A percentile compares a stretch with the other conserved stretches of the same genome.
Evolutionary conservation across 192 early-diverging fungal genomes (phyloP).

Genomic region (Pilaira anomala): DNA sequence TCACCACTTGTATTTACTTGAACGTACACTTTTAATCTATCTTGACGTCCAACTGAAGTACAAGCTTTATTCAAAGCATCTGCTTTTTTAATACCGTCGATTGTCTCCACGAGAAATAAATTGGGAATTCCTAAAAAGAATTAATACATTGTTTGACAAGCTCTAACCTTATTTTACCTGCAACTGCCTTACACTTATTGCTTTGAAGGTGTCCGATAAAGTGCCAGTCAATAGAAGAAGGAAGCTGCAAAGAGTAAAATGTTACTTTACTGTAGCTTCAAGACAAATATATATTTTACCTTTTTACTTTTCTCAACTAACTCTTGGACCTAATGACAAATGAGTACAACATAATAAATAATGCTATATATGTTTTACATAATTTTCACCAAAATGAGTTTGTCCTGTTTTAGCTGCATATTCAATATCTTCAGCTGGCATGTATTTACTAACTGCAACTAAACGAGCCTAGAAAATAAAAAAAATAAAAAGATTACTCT

Average conservation of each 20-base stretch:
- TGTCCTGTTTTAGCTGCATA: constrained; percentile 81
- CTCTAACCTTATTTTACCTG: constrained; percentile 25
- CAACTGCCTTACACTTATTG: constrained; percentile 93
- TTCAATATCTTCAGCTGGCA: constrained; percentile 77
- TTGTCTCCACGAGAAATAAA: constrained; percentile 89
- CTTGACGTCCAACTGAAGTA: constrained; percentile 37
- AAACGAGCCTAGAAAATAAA: constrained; percentile 51
- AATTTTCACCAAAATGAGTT: constrained; percentile 96
- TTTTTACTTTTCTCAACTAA: constrained; percentile 80
- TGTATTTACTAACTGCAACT: constrained; percentile 94
- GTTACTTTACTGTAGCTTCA: not conserved
- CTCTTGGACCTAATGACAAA: constrained; percentile 76
- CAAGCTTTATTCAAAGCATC: constrained; percentile 78
- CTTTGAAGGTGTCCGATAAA: constrained; percentile 95
- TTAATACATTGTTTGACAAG: not conserved
- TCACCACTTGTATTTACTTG: constrained; percentile 96
- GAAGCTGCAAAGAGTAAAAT: constrained; percentile 47
- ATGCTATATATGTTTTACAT: constrained; percentile 50
- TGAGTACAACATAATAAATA: not conserved
- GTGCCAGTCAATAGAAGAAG: constrained; percentile 93
- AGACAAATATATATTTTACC: constrained; percentile 38
- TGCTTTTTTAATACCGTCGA: constrained; percentile 84
- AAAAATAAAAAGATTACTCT: no score
- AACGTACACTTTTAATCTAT: constrained; percentile 77
- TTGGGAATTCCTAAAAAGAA: constrained; percentile 65